These are phyloP conservation scores for Austroboletus niveus DNA, from an alignment of 1,284 basidiomycete species.

Conservation along the genomic window DNA sequence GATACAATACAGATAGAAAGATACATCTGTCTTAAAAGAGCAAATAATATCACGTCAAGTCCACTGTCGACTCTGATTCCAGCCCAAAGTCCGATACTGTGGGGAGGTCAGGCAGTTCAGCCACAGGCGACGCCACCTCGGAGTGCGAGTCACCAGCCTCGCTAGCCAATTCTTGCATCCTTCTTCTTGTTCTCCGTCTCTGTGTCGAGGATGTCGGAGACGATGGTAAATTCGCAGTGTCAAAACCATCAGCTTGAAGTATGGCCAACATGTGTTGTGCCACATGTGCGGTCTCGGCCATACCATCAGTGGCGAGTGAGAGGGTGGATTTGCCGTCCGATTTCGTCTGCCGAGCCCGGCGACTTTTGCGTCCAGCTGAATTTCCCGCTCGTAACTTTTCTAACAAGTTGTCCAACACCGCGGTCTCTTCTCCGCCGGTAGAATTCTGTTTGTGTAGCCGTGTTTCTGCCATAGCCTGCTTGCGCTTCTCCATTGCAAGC, in stretches of 20 bases:
- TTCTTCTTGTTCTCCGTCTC: constrained; percentile 28
- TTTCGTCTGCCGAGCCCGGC: constrained; percentile 45
- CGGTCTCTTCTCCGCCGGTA: constrained; percentile 52
- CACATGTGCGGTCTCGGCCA: constrained; percentile 51
- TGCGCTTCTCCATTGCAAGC: constrained; percentile 61
- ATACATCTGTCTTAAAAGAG: constrained; percentile 23
- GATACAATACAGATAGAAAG: constrained; percentile 34
- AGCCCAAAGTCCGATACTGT: constrained; percentile 28
- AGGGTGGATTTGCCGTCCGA: constrained; percentile 36
- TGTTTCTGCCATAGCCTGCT: constrained; percentile 61
- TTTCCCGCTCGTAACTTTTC: constrained; percentile 74
- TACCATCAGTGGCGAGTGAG: constrained; percentile 30
- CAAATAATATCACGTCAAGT: constrained; percentile 26
- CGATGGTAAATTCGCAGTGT: constrained; percentile 26
- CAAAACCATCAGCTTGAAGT: constrained; percentile 62
- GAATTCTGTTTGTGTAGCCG: constrained; percentile 53
- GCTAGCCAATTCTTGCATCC: constrained; percentile 21
- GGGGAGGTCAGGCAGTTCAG: constrained; percentile 38
- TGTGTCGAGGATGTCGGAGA: constrained; percentile 31
- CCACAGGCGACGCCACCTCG: constrained; percentile 36
- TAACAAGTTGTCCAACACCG: constrained; percentile 71
- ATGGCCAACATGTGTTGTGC: constrained; percentile 74
- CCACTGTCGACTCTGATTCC: constrained; percentile 25
- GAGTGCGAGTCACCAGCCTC: constrained; percentile 34
- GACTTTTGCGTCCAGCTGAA: constrained; percentile 56